Evolutionary conservation across 2,329 filamentous ascomycete species (phyloP), one percentile per base, ranked within the genome.

Genomic region (Beauveria scarabaeidicola): DNA sequence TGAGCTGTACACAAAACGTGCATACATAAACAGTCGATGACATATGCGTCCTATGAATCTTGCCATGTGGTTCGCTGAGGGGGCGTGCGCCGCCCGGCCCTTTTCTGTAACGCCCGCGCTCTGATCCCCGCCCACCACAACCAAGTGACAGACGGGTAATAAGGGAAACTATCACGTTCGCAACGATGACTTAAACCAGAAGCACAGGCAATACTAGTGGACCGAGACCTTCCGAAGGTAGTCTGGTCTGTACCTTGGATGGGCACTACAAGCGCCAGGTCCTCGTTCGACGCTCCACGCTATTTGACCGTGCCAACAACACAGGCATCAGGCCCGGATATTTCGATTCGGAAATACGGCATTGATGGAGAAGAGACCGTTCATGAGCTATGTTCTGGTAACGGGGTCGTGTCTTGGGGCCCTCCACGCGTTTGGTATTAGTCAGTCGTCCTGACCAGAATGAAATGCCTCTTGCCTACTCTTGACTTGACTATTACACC

Each of bases 101-200:
- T 52, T 51, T 52, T 52, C 48, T 52, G 51, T 27, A 52, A 52
- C 51, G 38, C 23, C n/a, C 23, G 51, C 51, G 38, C 27, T 53
- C 38, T 40, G 51, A 53, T 29, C 51, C 11, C 36, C 15, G 36
- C 38, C 36, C 23, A 52, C 36, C 6, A 15, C n/a, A 40, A 21
- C 19, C 29, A 36, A 21, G 40, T 36, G 15, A 36, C 11, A 52
- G 50, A 25, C 15, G 32, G 50, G 3, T 23, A 29, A n/a, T 23
- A 29, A n/a, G 36, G 21, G 25, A n/a, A 32, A 25, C 10, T 19
- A 25, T 13, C 2, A 19, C 13, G 25, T 15, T 25, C 17, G 32
- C 17, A 53, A 41, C 27, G 4, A 43, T 53, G 51, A n/a, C 51
- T 13, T 53, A 17, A 36, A 29, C 51, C 17, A 23, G 19, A 27